These are phyloP conservation scores for Sindora glabra DNA, from an alignment of 306 rosid genomes.

Conservation along the genomic window DNA sequence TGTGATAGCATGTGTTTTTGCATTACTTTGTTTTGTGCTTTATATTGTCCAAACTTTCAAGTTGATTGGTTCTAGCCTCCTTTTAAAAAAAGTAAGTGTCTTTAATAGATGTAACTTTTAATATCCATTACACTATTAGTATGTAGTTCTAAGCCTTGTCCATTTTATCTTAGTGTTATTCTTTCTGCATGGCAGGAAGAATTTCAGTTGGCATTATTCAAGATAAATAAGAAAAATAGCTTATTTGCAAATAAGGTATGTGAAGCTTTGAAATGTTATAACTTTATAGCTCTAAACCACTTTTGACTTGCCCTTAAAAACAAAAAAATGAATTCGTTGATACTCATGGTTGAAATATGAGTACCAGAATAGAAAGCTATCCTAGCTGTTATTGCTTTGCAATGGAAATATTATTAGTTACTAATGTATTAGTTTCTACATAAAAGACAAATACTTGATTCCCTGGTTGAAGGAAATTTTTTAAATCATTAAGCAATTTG, in stretches of 20 bases:
- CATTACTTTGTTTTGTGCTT: background rate
- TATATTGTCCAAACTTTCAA: background rate
- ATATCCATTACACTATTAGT: background rate
- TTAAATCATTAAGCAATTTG: no score
- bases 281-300: no score
- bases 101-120: background rate
- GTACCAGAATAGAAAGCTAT: no score
- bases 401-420: no score
- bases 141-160: background rate
- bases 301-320: background rate
- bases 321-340: no score
- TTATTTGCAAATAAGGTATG: constrained; percentile 80
- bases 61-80: background rate
- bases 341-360: no score
- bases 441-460: no score
- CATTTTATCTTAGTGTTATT: background rate
- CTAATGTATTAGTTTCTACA: no score
- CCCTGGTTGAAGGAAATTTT: no score
- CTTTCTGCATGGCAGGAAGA: constrained; percentile 50
- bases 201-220: constrained; percentile 72
- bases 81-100: background rate
- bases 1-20: background rate
- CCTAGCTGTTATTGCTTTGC: no score
- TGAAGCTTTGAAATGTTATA: background rate
- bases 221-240: constrained; percentile 66